A percentile compares a stretch with the other conserved stretches of the same genome.
Evolutionary conservation across 2,329 filamentous ascomycete genomes (phyloP).

Genomic region (Aquanectria penicillioides): DNA sequence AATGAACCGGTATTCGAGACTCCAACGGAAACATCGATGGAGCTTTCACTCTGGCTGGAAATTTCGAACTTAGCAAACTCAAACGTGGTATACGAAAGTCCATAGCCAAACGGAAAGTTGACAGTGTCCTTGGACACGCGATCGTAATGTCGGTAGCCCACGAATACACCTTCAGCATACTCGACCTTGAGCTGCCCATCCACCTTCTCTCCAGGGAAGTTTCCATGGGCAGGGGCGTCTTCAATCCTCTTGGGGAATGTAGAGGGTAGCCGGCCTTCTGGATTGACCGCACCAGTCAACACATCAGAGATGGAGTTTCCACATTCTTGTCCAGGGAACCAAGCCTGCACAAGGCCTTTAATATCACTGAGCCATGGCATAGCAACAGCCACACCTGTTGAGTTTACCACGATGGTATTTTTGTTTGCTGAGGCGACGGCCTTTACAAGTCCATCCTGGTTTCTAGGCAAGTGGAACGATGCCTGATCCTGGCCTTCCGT

Average conservation of each 20-base stretch:
- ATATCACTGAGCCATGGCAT: conserved; percentile 65
- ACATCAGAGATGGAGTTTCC: conserved; percentile 75
- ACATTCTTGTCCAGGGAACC: conserved; percentile 75
- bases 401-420: conserved; percentile 68
- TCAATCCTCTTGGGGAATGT: conserved; percentile 67
- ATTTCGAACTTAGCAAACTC: conserved; percentile 46
- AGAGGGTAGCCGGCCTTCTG: conserved; percentile 59
- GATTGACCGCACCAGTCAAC: conserved; percentile 69
- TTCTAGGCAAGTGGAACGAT: conserved; percentile 21
- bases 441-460: conserved; percentile 64
- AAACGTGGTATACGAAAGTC: conserved; percentile 26
- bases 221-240: conserved; percentile 72
- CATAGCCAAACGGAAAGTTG: conserved; percentile 27
- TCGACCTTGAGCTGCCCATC: conserved; percentile 62
- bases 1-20: conserved; percentile 67
- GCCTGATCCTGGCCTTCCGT: conserved; percentile 25
- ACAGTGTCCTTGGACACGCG: conserved; percentile 45
- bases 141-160: conserved; percentile 75
- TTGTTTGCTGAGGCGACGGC: conserved; percentile 64
- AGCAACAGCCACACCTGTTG: conserved; percentile 68
- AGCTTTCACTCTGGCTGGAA: not conserved
- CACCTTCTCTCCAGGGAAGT: conserved; percentile 59
- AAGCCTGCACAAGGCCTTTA: conserved; percentile 69
- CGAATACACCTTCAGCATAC: conserved; percentile 74
- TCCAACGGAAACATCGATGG: conserved; percentile 45